Evolutionary conservation across 2,329 filamentous ascomycete species (phyloP).

Genomic region (Fusarium secorum): DNA sequence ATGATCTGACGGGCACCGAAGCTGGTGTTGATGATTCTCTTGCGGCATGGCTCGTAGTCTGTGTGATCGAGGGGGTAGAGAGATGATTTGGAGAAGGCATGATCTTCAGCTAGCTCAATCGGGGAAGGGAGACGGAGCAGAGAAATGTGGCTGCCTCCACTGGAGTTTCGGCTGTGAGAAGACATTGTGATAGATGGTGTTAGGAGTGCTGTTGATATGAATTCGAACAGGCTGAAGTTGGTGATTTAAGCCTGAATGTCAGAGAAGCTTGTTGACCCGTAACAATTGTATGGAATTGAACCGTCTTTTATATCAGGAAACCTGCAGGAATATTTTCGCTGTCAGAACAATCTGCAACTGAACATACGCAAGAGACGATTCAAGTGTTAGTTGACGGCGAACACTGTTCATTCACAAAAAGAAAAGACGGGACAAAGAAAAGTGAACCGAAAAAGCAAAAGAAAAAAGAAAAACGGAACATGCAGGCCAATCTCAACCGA

Average conservation of each 20-base stretch:
- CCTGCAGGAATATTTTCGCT: neutral
- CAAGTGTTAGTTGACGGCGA: accelerated
- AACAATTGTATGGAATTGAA: accelerated
- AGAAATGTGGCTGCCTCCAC: neutral
- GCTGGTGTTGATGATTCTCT: neutral
- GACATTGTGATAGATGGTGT: neutral
- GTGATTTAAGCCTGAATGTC: neutral
- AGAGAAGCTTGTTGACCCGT: accelerated
- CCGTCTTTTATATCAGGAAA: neutral
- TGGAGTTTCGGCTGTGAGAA: neutral
- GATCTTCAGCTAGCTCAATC: neutral
- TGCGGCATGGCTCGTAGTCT: neutral
- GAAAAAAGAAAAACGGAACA: too few relatives aligned
- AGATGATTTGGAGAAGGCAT: neutral
- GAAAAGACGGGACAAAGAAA: neutral
- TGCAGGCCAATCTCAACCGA: too few relatives aligned
- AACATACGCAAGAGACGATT: neutral
- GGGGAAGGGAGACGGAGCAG: neutral
- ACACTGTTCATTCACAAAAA: neutral
- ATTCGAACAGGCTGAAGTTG: neutral
- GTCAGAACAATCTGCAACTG: neutral
- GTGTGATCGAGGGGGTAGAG: neutral
- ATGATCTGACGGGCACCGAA: neutral
- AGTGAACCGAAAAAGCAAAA: too few relatives aligned
- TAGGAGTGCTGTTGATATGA: neutral